Evolutionary conservation across 179 eudicot species (phyloP).

Genomic region (Silene noctiflora): DNA sequence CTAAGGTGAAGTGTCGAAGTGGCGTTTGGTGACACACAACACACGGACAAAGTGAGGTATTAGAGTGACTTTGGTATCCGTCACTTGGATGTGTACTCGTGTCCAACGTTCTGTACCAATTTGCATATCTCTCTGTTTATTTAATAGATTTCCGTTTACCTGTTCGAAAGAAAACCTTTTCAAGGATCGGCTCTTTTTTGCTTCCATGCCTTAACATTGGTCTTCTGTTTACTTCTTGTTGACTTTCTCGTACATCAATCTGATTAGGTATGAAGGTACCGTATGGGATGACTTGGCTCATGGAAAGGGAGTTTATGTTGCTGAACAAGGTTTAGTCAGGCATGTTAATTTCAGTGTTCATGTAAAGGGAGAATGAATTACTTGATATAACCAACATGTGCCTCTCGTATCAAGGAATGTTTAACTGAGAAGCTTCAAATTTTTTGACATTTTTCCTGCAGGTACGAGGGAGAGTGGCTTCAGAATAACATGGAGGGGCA

Average conservation of each 20-base stretch:
- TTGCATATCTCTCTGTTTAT: not conserved
- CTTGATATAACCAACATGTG: not conserved
- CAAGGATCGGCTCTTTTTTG: not conserved
- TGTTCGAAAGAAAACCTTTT: not conserved
- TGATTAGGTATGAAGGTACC: slow-evolving; percentile 79
- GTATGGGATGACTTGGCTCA: slow-evolving; percentile 97
- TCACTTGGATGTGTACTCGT: not conserved
- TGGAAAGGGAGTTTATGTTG: slow-evolving; percentile 88
- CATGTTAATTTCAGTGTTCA: slow-evolving; percentile 18
- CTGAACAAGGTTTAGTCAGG: slow-evolving; percentile 79
- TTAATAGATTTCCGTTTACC: not conserved
- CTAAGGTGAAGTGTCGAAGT: too few species aligned
- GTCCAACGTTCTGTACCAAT: not conserved
- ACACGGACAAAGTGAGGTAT: too few species aligned
- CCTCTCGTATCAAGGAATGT: not conserved
- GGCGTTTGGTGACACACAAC: too few species aligned
- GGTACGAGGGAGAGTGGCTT: slow-evolving; percentile 97
- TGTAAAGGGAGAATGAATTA: not conserved
- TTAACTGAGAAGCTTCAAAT: not conserved
- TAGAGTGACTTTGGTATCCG: not conserved
- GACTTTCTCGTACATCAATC: slow-evolving; percentile 13
- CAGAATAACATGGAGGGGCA: slow-evolving; percentile 84
- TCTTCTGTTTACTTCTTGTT: slow-evolving; percentile 2
- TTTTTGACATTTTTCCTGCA: slow-evolving; percentile 23
- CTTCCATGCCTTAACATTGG: not conserved